phyloP scores from a whole-genome alignment of 176 grass and related monocot species.

The Musa beccarii region DNA sequence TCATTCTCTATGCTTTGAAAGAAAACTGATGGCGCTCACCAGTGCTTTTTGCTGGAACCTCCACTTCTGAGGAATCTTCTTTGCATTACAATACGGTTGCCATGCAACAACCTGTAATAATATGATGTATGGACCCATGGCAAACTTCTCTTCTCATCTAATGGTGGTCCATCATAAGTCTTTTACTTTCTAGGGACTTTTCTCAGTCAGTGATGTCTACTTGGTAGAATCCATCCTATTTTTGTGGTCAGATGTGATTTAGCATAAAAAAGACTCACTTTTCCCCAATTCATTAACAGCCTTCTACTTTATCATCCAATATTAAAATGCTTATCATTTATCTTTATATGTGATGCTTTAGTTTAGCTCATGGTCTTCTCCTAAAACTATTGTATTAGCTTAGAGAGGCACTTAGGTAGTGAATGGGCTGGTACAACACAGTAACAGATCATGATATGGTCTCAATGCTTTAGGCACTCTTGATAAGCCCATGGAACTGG shows the following conservation, averaged over 20 bases:
- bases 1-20: neutral
- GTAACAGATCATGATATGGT: neutral
- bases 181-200: neutral
- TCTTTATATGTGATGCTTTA: neutral
- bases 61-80: neutral
- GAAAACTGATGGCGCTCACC: neutral
- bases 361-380: neutral
- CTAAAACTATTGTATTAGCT: neutral
- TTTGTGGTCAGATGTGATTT: neutral
- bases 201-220: neutral
- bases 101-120: neutral
- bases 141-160: neutral
- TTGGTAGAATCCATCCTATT: neutral
- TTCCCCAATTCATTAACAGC: neutral
- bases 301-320: neutral
- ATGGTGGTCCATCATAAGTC: neutral
- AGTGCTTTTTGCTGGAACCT: neutral
- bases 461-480: neutral
- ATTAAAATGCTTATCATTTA: neutral
- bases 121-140: neutral
- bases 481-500: neutral
- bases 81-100: neutral
- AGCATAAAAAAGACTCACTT: constrained; percentile 4
- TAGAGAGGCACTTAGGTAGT: neutral
- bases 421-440: neutral